A percentile compares a stretch with the other conserved stretches of the same genome.
Evolutionary conservation across 352 stramenopile genomes (phyloP).

Genomic region (Phytophthora melonis): DNA sequence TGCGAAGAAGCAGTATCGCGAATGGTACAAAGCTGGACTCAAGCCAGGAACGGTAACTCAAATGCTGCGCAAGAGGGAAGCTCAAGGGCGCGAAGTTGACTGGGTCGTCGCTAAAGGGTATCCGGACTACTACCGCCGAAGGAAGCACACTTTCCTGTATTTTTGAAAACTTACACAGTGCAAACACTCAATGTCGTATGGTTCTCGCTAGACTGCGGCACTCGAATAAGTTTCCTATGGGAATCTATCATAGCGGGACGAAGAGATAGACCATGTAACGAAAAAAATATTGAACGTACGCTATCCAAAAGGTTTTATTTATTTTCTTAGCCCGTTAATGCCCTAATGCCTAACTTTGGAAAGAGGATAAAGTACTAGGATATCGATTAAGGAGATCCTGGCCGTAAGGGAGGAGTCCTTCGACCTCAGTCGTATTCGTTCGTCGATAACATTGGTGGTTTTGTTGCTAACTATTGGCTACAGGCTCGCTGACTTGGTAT

Average conservation of each 20-base stretch:
- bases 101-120: constrained; percentile 8
- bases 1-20: background rate
- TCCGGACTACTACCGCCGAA: background rate
- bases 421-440: constrained; percentile 84
- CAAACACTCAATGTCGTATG: too few relatives aligned
- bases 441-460: constrained; percentile 18
- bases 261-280: too few relatives aligned
- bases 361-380: too few relatives aligned
- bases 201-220: too few relatives aligned
- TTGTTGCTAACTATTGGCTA: background rate
- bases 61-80: constrained; percentile 1
- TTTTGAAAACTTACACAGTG: background rate
- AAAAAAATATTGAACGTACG: too few relatives aligned
- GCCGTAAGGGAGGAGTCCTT: constrained; percentile 84
- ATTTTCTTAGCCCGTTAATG: too few relatives aligned
- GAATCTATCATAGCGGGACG: too few relatives aligned
- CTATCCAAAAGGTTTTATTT: too few relatives aligned
- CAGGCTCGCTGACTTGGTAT: background rate
- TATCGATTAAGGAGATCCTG: constrained; percentile 85
- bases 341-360: too few relatives aligned
- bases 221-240: too few relatives aligned
- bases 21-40: background rate
- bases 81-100: constrained; percentile 6
- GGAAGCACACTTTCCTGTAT: background rate
- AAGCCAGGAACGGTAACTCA: background rate